Evolutionary conservation across 2,329 filamentous ascomycete genomes (phyloP), one percentile per base, ranked within the genome.

Genomic region (Leptographium radiaticola): DNA sequence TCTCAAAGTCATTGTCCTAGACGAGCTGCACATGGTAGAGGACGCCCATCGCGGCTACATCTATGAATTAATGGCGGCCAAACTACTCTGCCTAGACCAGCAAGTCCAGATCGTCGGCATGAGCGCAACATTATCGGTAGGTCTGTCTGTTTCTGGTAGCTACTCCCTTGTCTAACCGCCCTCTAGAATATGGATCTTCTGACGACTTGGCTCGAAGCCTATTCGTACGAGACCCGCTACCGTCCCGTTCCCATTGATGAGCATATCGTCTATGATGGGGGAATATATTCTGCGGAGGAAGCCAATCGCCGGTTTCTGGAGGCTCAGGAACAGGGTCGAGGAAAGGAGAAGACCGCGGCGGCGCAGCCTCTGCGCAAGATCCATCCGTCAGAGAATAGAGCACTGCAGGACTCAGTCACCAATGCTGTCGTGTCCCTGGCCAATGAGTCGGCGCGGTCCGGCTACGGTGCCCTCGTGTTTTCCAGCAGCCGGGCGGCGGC

Each of bases 11-110:
- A 78, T 89, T 18, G 83, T 89, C 15, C 71, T 89, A 38, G 86
- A 90, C 61, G 86, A 90, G 63, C 69, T 89, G n/a, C 86, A 90
- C 64, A 89, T 90, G 84, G 74, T 89, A 46, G 83, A 88, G 60
- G 86, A 89, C 63, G 83, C 84, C 57, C 77, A 83, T 59, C 79
- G 86, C 13, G 86, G 86, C 5, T 89, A 89, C 63, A 72, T 89
- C 1, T 70, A 89, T 53, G 86, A 90, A 63, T 70, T 89, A 7
- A 79, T 88, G 67, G 80, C 83, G 6, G 86, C 84, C 4, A 89
- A 89, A 62, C 63, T 89, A 34, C 68, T 88, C n/a, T 77, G 81
- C 54, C 67, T 89, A 25, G 81, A 79, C 31, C 79, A 86, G 55
- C 68, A 74, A 30, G 73, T 87, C 18, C 86, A 89, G 62, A 81